These are phyloP conservation scores for Austroboletus novae-zelandiae DNA, from an alignment of 1,284 basidiomycete species.

Conservation along the genomic window DNA sequence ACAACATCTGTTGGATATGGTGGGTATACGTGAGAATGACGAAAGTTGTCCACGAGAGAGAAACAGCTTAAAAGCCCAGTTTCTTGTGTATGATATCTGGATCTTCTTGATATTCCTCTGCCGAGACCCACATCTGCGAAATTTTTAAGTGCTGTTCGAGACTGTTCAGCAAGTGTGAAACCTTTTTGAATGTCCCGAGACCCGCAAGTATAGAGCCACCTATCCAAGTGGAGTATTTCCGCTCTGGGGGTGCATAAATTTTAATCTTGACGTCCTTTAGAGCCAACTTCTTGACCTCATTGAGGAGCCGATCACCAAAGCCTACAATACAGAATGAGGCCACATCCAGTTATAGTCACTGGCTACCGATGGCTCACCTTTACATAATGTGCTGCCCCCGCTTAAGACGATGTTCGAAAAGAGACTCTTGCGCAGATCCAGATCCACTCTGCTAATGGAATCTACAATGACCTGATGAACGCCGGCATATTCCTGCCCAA, in stretches of 20 bases:
- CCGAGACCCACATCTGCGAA: constrained; percentile 94
- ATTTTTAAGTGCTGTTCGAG: constrained; percentile 7
- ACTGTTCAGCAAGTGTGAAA: constrained; percentile 30
- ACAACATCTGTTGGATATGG: constrained; percentile 29
- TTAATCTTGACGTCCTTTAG: constrained; percentile 98
- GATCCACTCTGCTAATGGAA: constrained; percentile 81
- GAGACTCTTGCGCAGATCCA: constrained; percentile 92
- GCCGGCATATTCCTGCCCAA: constrained; percentile 95
- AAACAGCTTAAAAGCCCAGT: constrained; percentile 60
- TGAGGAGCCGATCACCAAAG: constrained; percentile 93
- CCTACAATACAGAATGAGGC: constrained; percentile 46
- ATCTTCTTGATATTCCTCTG: constrained; percentile 99
- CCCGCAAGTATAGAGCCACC: constrained; percentile 96
- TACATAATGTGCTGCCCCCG: constrained; percentile 93
- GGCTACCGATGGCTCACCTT: constrained; percentile 52
- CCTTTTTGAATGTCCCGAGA: constrained; percentile 97
- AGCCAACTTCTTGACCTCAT: constrained; percentile 96
- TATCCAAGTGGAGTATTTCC: constrained; percentile 99
- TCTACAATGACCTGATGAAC: constrained; percentile 95
- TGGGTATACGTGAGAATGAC: constrained; percentile 30
- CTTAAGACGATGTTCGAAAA: constrained; percentile 97
- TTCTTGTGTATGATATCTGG: constrained; percentile 97
- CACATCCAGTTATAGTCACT: constrained; percentile 1
- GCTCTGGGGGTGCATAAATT: constrained; percentile 99
- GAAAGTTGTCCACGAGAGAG: constrained; percentile 3